phyloP scores from a whole-genome alignment of 768 basidiomycete species.

The Cyathus striatus region DNA sequence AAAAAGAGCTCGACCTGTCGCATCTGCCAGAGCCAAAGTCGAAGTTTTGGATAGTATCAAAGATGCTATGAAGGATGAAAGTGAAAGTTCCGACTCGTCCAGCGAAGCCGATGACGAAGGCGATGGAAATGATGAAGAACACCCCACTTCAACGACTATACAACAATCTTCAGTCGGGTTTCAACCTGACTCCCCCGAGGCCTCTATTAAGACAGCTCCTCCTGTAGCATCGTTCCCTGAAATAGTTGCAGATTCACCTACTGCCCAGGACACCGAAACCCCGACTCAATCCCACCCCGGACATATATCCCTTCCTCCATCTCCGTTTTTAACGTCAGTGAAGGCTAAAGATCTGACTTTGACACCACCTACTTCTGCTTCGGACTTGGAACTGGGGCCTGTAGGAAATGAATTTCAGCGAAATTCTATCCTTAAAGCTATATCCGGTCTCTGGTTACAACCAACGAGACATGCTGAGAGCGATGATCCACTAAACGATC shows the following conservation, averaged over 20 bases:
- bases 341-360: conserved; percentile 30
- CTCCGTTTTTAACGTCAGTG: conserved; percentile 45
- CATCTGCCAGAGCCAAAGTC: conserved; percentile 81
- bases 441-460: conserved; percentile 80
- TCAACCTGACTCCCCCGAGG: conserved; percentile 16
- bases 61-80: conserved; percentile 85
- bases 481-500: conserved; percentile 69
- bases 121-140: conserved; percentile 42
- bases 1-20: conserved; percentile 85
- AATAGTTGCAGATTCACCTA: conserved; percentile 6
- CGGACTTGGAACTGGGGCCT: conserved; percentile 47
- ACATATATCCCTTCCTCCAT: conserved; percentile 45
- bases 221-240: conserved; percentile 11
- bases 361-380: conserved; percentile 43
- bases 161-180: conserved; percentile 21
- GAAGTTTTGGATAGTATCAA: conserved; percentile 86
- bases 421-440: conserved; percentile 72
- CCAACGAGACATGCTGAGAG: conserved; percentile 52
- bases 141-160: conserved; percentile 16
- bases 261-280: conserved; percentile 9
- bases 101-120: conserved; percentile 55
- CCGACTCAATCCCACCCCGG: conserved; percentile 15
- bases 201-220: conserved; percentile 15
- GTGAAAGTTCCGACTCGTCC: conserved; percentile 64
- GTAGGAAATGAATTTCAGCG: conserved; percentile 59